Conservation (phyloP, 2,329 filamentous ascomycete species). For the Cytospora chrysosperma region DNA sequence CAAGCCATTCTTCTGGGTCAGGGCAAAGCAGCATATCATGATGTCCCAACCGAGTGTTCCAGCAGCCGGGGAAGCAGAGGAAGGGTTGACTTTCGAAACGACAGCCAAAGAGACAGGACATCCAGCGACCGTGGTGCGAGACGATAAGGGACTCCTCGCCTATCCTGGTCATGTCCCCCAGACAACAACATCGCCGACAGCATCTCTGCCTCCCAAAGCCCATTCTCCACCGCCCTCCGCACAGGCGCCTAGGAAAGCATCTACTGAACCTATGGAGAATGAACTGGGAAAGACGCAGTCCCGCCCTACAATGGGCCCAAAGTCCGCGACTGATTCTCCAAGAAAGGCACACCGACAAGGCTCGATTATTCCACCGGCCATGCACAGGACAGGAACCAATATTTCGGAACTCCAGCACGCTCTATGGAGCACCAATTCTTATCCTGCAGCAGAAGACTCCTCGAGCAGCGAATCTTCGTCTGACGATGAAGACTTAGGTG, state of each 20-base stretch:
- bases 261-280: conserved; percentile 20
- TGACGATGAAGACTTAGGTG: conserved; percentile 27
- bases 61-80: not conserved
- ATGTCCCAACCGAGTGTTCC: conserved; percentile 5
- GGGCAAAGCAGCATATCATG: not conserved
- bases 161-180: conserved; percentile 37
- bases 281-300: not conserved
- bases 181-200: conserved; percentile 26
- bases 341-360: conserved; percentile 16
- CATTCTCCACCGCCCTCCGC: not conserved
- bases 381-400: conserved; percentile 31
- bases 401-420: conserved; percentile 32
- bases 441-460: conserved; percentile 24
- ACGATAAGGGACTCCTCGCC: conserved; percentile 32
- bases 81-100: conserved; percentile 32
- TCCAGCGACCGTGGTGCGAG: conserved; percentile 33
- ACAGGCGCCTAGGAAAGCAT: conserved; percentile 16
- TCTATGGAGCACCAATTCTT: conserved; percentile 26
- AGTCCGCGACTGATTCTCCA: conserved; percentile 28
- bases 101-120: conserved; percentile 29
- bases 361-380: conserved; percentile 24
- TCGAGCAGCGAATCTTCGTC: conserved; percentile 29
- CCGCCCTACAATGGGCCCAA: conserved; percentile 26
- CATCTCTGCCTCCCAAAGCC: not conserved
- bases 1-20: not conserved